Conservation (phyloP, 768 basidiomycete genomes). For the Hydnum rufescens region DNA sequence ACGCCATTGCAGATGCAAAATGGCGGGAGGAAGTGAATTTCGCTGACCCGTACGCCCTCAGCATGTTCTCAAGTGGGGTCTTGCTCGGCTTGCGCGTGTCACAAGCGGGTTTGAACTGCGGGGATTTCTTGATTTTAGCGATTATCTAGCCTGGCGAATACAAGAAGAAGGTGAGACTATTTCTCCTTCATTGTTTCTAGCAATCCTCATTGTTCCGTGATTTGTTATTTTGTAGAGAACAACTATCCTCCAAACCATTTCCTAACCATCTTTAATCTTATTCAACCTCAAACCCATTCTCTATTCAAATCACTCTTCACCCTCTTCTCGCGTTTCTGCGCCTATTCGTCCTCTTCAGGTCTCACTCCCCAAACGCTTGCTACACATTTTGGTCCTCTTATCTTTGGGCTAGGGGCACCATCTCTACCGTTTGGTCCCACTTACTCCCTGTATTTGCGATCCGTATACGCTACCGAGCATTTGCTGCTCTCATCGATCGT, state of each 20-base stretch:
- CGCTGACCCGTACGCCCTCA: slow-evolving; percentile 72
- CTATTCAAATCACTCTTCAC: slow-evolving; percentile 52
- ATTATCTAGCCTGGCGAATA: slow-evolving; percentile 62
- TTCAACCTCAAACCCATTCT: slow-evolving; percentile 32
- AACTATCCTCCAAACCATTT: slow-evolving; percentile 52
- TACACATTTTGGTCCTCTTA: slow-evolving; percentile 68
- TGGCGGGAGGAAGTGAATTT: slow-evolving; percentile 72
- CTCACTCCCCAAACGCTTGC: slow-evolving; percentile 83
- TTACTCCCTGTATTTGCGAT: slow-evolving; percentile 55
- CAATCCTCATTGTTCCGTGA: slow-evolving; percentile 12
- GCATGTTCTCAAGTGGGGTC: slow-evolving; percentile 88
- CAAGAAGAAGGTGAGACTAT: slow-evolving; percentile 46
- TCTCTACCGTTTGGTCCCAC: slow-evolving; percentile 24
- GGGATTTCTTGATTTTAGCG: slow-evolving; percentile 71
- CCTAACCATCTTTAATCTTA: slow-evolving; percentile 33
- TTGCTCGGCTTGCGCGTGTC: slow-evolving; percentile 57
- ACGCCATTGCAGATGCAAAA: slow-evolving; percentile 19
- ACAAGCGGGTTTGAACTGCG: slow-evolving; percentile 52
- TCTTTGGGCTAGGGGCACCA: slow-evolving; percentile 58
- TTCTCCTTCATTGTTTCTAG: too few species aligned
- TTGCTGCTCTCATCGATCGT: slow-evolving; percentile 80
- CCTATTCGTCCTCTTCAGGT: slow-evolving; percentile 67
- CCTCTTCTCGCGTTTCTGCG: slow-evolving; percentile 65
- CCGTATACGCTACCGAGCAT: slow-evolving; percentile 80
- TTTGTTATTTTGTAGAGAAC: slow-evolving; percentile 23